Percentiles rank a stretch among this genome's conserved stretches.
These are phyloP conservation scores for Capsella bursapastoris DNA, from an alignment of 345 rosid genomes.

Conservation along the genomic window DNA sequence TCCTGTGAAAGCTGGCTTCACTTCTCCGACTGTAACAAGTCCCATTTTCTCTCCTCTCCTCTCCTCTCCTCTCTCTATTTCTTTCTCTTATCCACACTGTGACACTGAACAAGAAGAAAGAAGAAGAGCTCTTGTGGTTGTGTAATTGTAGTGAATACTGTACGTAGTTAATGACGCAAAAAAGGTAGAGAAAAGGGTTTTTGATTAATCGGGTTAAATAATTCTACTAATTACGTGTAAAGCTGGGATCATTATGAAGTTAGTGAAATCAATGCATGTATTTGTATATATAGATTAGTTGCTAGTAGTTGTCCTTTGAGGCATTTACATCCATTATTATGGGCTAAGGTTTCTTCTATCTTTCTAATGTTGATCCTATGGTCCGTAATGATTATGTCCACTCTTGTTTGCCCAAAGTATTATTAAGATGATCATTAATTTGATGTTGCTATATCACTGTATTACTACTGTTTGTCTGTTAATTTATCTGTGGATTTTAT, in stretches of 20 bases:
- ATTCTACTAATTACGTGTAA: constrained; percentile 43
- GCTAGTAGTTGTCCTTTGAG: constrained; percentile 3
- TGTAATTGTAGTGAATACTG: constrained; percentile 16
- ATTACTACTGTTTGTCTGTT: not conserved
- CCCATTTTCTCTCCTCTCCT: constrained; percentile 90
- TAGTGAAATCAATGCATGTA: constrained; percentile 32
- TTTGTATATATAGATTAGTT: too few species aligned
- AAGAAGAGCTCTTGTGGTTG: constrained; percentile 27
- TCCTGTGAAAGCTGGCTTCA: constrained; percentile 84
- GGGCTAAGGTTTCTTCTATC: constrained; percentile 10
- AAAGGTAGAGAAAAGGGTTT: constrained; percentile 23
- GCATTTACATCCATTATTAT: constrained; percentile 25
- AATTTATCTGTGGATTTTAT: not conserved
- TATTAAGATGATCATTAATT: not conserved
- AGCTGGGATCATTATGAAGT: constrained; percentile 37
- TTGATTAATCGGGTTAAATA: constrained; percentile 12
- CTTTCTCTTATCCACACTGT: not conserved
- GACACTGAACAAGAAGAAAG: constrained; percentile 4
- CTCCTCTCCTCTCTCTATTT: constrained; percentile 40
- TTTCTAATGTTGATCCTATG: constrained; percentile 19
- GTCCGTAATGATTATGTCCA: constrained; percentile 42
- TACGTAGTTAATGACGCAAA: constrained; percentile 38
- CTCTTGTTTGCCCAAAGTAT: constrained; percentile 7
- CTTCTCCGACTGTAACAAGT: constrained; percentile 71
- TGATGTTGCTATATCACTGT: not conserved